Evolutionary conservation across 2,329 filamentous ascomycete genomes (phyloP), one percentile per base, ranked within the genome.

Genomic region (Cordyceps javanica): DNA sequence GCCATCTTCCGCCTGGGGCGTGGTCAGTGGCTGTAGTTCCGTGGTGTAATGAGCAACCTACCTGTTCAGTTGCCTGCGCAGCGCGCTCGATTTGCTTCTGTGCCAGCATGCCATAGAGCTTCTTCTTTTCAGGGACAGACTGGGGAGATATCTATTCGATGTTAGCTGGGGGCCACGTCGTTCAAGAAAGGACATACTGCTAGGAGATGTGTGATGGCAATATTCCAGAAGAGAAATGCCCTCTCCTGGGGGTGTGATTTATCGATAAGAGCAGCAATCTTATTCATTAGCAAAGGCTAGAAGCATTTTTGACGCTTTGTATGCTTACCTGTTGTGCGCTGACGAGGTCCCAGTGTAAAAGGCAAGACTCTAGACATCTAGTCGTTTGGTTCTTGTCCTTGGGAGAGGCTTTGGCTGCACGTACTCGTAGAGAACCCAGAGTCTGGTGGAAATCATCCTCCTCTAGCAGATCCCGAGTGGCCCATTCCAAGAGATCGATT

Each of bases 241-340:
- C 76, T 71, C 23, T 82, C 78, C 28, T 72, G 68, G 2, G 77
- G 70, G 51, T 80, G 78, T 0, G 77, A 76, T 64, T 77, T 77
- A 60, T 83, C 81, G 26, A 83, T 63, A 0, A 77, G 74, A 1
- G 78, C 77, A 0, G 81, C 78, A 64, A 85, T 83, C 79, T 83
- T 10, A 19, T 23, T 1, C 2, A 16, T 57, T n/a, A 51, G 55
- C 13, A 19, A 52, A 16, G 6, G 11, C 32, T 1, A 6, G 11
- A 13, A 14, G 14, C 3, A 23, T 4, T 30, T 26, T 2, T 32
- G 4, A 8, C 26, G 36, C 2, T 50, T 16, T 1, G 9, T 2
- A 13, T 19, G 21, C 67, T 60, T 68, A 82, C 80, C 72, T 82
- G 79, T 66, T 85, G 82, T 2, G 81, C 80, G 63, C 79, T 81